Percentiles rank a stretch among this genome's conserved stretches.
Evolutionary conservation across 352 stramenopile species (phyloP).

Genomic region (Aphanomyces euteiches): DNA sequence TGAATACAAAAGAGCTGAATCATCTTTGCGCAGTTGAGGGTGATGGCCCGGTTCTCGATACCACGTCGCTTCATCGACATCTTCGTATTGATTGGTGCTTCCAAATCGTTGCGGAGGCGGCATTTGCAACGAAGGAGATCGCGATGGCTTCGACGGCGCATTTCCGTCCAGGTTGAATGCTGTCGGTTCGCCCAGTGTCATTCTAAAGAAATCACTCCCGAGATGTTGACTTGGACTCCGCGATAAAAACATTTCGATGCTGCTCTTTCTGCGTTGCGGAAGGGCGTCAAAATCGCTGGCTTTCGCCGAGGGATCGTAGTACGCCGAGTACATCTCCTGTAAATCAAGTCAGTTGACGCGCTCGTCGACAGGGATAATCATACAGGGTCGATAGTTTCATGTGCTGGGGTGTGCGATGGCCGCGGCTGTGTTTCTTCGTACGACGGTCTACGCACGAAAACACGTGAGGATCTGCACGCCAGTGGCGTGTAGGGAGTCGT

Average conservation of each 20-base stretch:
- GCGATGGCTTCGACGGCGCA: background rate
- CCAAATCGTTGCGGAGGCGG: too few species aligned
- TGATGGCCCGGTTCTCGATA: background rate
- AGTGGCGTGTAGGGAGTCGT: background rate
- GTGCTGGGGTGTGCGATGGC: background rate
- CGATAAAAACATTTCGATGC: constrained; percentile 85
- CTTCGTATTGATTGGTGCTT: too few species aligned
- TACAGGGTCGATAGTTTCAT: constrained; percentile 5
- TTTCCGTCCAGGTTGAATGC: constrained; percentile 13
- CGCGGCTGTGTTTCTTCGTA: background rate
- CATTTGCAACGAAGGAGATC: too few species aligned
- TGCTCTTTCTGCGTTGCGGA: constrained; percentile 61
- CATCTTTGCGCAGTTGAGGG: background rate
- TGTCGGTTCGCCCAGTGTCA: constrained; percentile 59
- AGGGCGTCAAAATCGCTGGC: background rate
- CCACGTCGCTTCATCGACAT: background rate
- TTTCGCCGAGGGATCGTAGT: background rate
- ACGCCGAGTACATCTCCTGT: constrained; percentile 17
- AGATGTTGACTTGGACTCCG: constrained; percentile 75
- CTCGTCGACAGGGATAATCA: background rate
- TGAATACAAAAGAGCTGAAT: background rate
- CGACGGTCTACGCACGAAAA: background rate
- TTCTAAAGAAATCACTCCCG: constrained; percentile 69
- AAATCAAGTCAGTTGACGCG: background rate
- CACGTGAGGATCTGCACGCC: background rate